phyloP scores from a whole-genome alignment of 176 grass and related monocot genomes.

The Chrysopogon serrulatus region DNA sequence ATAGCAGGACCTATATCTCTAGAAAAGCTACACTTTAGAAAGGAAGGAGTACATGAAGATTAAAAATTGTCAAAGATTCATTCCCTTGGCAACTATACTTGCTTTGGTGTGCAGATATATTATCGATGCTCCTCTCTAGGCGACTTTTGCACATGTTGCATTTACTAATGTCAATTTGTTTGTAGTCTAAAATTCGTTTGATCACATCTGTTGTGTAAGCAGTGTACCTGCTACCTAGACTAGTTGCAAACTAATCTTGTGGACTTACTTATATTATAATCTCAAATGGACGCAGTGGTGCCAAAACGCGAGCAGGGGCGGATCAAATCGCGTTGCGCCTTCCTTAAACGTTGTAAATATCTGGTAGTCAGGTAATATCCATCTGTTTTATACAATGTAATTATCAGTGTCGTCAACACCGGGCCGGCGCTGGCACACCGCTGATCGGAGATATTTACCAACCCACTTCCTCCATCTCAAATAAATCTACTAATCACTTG shows the following conservation, averaged over 20 bases:
- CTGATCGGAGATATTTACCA: background rate
- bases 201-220: background rate
- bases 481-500: no score
- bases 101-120: slow-evolving; percentile 8
- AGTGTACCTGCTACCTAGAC: slow-evolving; percentile 12
- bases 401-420: background rate
- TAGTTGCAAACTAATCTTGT: background rate
- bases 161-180: slow-evolving; percentile 21
- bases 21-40: background rate
- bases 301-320: background rate
- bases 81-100: background rate
- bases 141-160: background rate
- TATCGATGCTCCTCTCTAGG: background rate
- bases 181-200: background rate
- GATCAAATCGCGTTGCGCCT: background rate
- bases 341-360: background rate
- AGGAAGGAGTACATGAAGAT: background rate
- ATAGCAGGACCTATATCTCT: background rate
- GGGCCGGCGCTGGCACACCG: background rate
- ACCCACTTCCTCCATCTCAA: no score
- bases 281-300: background rate
- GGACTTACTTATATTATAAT: background rate
- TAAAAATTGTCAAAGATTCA: background rate
- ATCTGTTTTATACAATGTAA: background rate
- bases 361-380: background rate